phyloP scores from a whole-genome alignment of 768 basidiomycete species.

The Lactarius vividus region DNA sequence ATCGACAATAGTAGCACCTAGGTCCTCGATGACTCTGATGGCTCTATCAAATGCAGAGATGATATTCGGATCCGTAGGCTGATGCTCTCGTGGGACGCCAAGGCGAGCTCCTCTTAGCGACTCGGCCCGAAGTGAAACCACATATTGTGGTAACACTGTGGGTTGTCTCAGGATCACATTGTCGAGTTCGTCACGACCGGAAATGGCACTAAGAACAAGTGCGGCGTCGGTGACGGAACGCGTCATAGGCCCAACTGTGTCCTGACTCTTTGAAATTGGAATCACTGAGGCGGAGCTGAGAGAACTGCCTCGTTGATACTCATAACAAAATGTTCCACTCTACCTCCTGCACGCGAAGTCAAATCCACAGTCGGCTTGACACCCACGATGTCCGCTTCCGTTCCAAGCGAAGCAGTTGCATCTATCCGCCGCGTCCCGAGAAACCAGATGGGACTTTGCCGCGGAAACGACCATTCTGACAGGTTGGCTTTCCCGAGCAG shows the following conservation, averaged over 20 bases:
- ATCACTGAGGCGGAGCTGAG: constrained; percentile 22
- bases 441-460: constrained; percentile 41
- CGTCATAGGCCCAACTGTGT: constrained; percentile 39
- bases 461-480: constrained; percentile 45
- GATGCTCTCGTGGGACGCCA: constrained; percentile 43
- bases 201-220: constrained; percentile 37
- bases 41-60: constrained; percentile 41
- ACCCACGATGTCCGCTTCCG: constrained; percentile 43
- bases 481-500: constrained; percentile 43
- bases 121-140: constrained; percentile 46
- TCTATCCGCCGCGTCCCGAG: constrained; percentile 47
- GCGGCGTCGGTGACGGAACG: constrained; percentile 39
- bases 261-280: constrained; percentile 31
- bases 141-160: constrained; percentile 50
- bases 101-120: constrained; percentile 47
- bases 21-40: constrained; percentile 37
- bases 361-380: constrained; percentile 40
- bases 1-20: constrained; percentile 55
- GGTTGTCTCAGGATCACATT: constrained; percentile 46
- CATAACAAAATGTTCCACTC: constrained; percentile 29
- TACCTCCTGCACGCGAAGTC: constrained; percentile 38
- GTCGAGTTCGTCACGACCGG: constrained; percentile 44
- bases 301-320: neutral
- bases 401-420: constrained; percentile 43
- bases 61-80: constrained; percentile 31